These are phyloP conservation scores for Eucalyptus erythrocorys DNA, from an alignment of 345 rosid genomes.

Conservation along the genomic window DNA sequence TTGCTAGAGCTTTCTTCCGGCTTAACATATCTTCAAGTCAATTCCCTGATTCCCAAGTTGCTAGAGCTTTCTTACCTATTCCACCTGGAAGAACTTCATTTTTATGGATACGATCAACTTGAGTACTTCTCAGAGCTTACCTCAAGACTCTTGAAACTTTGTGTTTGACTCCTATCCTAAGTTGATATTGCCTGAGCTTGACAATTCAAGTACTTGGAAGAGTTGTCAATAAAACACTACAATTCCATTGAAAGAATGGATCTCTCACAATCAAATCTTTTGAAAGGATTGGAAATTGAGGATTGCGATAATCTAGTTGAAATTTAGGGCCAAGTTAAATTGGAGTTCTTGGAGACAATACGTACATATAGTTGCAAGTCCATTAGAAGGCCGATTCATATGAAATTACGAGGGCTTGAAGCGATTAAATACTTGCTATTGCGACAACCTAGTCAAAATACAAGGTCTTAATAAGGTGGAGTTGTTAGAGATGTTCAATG, in stretches of 20 bases:
- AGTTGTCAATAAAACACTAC: background rate
- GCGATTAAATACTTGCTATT: background rate
- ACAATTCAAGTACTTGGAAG: background rate
- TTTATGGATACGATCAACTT: background rate
- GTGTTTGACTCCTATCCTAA: background rate
- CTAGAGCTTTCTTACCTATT: background rate
- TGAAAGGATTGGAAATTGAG: fast-evolving
- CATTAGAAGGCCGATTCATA: background rate
- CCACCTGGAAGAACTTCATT: background rate
- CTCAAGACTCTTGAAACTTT: background rate
- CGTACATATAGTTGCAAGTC: fast-evolving
- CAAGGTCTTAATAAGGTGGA: background rate
- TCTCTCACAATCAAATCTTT: background rate
- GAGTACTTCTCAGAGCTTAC: background rate
- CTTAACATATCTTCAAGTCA: background rate
- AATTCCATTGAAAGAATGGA: background rate
- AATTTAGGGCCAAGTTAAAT: background rate
- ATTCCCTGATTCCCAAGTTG: background rate
- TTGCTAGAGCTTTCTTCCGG: background rate
- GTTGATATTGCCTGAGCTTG: background rate
- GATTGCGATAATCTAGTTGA: background rate
- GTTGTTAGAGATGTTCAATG: background rate
- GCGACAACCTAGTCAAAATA: background rate
- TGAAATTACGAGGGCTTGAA: fast-evolving
- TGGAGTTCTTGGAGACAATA: background rate